Conservation (phyloP, 2,329 filamentous ascomycete genomes). For the Colletotrichum acutatum region DNA sequence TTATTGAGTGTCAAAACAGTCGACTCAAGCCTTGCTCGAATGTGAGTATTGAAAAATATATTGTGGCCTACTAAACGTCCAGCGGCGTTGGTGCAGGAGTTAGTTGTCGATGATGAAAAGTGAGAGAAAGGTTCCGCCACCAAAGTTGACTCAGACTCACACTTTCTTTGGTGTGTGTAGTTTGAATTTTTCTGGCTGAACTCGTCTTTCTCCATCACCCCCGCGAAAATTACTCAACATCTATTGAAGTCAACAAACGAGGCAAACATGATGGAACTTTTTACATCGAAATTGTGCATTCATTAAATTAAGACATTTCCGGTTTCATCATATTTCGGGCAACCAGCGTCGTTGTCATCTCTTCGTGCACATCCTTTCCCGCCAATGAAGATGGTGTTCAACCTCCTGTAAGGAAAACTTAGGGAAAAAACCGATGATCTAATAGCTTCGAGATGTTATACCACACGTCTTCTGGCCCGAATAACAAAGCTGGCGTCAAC, state of each 20-base stretch:
- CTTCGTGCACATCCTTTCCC: neutral
- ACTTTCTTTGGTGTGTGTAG: neutral
- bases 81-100: neutral
- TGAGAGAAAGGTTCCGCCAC: slow-evolving; percentile 13
- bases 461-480: neutral
- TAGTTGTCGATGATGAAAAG: neutral
- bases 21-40: neutral
- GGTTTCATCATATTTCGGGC: neutral
- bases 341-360: neutral
- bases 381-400: neutral
- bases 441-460: neutral
- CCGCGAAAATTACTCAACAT: neutral
- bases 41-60: too few relatives aligned
- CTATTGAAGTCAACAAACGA: neutral
- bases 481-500: neutral
- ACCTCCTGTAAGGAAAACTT: neutral
- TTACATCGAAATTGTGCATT: neutral
- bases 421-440: neutral
- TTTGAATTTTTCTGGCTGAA: slow-evolving; percentile 1
- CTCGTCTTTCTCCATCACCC: neutral
- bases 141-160: slow-evolving; percentile 22
- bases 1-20: neutral
- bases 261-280: neutral
- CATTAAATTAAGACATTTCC: neutral
- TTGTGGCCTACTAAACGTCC: neutral